These are phyloP conservation scores for Pseudopyricularia javanii DNA, from an alignment of 2,329 filamentous ascomycete genomes.

Conservation along the genomic window DNA sequence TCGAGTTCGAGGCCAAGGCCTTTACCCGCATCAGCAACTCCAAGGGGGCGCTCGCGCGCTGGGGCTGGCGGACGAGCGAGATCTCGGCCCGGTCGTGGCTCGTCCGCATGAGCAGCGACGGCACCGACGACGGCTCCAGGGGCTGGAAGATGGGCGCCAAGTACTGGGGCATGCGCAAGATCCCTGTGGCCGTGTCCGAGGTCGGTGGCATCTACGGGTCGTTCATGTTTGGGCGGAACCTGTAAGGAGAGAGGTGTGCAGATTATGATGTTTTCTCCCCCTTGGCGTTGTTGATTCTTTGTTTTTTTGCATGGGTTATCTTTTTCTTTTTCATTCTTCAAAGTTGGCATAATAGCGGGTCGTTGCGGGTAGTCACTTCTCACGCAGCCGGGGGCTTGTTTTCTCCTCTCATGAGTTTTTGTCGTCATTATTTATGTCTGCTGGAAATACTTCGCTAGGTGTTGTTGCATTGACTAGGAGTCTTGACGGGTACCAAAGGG, in stretches of 20 bases:
- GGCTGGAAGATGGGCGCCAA: constrained; percentile 79
- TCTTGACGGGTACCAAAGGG: neutral
- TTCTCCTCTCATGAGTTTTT: constrained; percentile 1
- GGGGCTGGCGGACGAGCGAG: constrained; percentile 62
- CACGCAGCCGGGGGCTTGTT: neutral
- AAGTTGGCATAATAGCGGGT: constrained; percentile 2
- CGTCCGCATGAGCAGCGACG: constrained; percentile 33
- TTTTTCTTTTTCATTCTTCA: constrained; percentile 4
- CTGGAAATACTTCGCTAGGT: neutral
- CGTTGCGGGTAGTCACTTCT: constrained; percentile 1
- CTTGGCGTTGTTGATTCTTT: neutral
- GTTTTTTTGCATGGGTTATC: neutral
- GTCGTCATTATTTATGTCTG: constrained; percentile 1
- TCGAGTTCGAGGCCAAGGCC: constrained; percentile 61
- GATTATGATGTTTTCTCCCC: neutral
- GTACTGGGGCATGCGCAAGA: constrained; percentile 79
- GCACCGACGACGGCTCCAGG: constrained; percentile 20
- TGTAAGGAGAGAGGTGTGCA: constrained; percentile 25
- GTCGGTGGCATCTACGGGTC: constrained; percentile 87
- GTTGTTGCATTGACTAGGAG: constrained; percentile 2
- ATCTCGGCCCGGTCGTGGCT: constrained; percentile 55
- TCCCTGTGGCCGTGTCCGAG: constrained; percentile 84
- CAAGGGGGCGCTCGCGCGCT: constrained; percentile 41
- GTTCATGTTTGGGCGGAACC: constrained; percentile 49
- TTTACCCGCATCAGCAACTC: constrained; percentile 53